Evolutionary conservation across 768 basidiomycete species (phyloP).

Genomic region (Amanita jacksonii): DNA sequence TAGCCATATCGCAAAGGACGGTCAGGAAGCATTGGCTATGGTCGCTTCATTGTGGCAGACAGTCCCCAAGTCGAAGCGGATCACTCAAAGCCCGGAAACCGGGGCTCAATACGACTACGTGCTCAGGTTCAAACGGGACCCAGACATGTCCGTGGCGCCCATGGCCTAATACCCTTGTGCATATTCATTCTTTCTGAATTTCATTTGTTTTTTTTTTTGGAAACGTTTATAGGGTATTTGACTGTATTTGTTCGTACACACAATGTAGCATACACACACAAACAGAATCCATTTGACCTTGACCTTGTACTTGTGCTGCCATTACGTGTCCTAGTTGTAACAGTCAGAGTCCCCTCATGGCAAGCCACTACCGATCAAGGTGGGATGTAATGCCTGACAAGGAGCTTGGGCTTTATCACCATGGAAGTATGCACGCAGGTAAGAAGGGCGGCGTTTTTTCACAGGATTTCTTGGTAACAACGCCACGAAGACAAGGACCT

Average conservation of each 20-base stretch:
- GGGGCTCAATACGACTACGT: slow-evolving; percentile 74
- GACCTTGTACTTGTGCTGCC: too few species aligned
- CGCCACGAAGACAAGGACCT: not conserved
- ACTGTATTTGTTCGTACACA: not conserved
- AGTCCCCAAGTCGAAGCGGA: slow-evolving; percentile 70
- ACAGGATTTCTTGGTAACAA: too few species aligned
- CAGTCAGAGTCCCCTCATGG: too few species aligned
- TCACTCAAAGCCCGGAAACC: slow-evolving; percentile 72
- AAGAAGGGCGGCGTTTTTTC: too few species aligned
- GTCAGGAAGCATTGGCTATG: slow-evolving; percentile 52
- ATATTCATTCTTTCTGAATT: not conserved
- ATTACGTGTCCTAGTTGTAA: too few species aligned
- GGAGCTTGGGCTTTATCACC: too few species aligned
- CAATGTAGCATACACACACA: slow-evolving; percentile 3
- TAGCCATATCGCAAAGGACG: slow-evolving; percentile 49
- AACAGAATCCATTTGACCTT: too few species aligned
- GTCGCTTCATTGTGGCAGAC: slow-evolving; percentile 64
- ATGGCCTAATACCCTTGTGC: not conserved
- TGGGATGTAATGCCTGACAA: not conserved
- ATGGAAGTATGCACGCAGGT: too few species aligned
- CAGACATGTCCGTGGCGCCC: not conserved
- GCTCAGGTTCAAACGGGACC: slow-evolving; percentile 36
- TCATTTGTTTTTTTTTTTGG: not conserved
- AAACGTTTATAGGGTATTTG: too few species aligned
- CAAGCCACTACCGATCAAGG: too few species aligned